These are phyloP conservation scores for Fraxinus paxiana DNA, from an alignment of 305 asterid species.

Conservation along the genomic window DNA sequence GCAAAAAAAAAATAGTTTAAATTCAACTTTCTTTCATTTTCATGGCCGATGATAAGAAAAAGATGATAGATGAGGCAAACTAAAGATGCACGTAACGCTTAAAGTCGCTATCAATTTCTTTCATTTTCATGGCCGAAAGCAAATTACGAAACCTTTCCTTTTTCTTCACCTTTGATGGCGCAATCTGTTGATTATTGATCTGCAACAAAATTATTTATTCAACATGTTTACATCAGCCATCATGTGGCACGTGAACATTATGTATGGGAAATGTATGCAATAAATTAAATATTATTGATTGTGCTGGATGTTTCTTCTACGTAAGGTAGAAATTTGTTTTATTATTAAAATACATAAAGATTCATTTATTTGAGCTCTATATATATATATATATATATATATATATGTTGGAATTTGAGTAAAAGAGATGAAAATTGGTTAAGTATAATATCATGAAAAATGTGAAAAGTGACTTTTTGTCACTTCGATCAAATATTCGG, in stretches of 20 bases:
- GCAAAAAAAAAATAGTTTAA: not conserved
- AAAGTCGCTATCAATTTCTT: constrained; percentile 9
- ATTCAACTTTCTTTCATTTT: no score
- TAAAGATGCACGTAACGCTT: not conserved
- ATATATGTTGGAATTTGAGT: no score
- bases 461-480: no score
- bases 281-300: not conserved
- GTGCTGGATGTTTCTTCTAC: not conserved
- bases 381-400: no score
- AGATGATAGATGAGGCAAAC: not conserved
- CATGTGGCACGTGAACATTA: not conserved
- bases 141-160: constrained; percentile 17
- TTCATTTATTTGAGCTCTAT: not conserved
- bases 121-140: constrained; percentile 35
- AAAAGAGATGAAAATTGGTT: no score
- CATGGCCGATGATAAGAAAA: not conserved
- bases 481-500: no score
- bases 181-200: not conserved
- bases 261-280: not conserved
- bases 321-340: not conserved
- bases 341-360: no score
- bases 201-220: constrained; percentile 19
- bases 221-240: not conserved
- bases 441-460: no score
- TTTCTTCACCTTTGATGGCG: constrained; percentile 23